These are phyloP conservation scores for Phytopythium vexans DNA, from an alignment of 352 stramenopile species.

Conservation along the genomic window DNA sequence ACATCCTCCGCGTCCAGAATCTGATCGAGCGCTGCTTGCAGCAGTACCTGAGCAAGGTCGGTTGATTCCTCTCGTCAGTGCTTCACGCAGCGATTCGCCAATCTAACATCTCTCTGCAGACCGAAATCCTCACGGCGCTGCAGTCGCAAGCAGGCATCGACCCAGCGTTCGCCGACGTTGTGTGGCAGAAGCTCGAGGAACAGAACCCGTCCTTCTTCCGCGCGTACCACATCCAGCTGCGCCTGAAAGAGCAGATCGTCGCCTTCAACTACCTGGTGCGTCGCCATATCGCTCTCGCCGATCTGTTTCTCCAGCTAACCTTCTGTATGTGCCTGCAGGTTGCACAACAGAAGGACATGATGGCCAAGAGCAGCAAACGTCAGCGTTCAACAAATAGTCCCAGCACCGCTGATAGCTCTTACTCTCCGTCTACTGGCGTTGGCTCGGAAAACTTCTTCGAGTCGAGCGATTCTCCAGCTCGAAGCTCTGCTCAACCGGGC, in stretches of 20 bases:
- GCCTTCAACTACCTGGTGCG: slow-evolving; percentile 91
- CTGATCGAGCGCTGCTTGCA: slow-evolving; percentile 90
- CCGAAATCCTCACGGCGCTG: slow-evolving; percentile 58
- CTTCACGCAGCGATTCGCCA: background rate
- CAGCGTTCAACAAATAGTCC: slow-evolving; percentile 1
- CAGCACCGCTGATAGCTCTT: too few species aligned
- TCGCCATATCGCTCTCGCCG: background rate
- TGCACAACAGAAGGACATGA: slow-evolving; percentile 69
- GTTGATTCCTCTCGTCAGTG: background rate
- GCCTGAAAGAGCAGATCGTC: slow-evolving; percentile 89
- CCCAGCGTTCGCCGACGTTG: slow-evolving; percentile 75
- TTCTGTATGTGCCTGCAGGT: slow-evolving; percentile 26
- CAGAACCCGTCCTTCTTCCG: slow-evolving; percentile 90
- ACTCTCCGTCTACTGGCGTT: too few species aligned
- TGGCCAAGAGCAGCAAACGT: slow-evolving; percentile 39
- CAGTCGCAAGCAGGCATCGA: slow-evolving; percentile 82
- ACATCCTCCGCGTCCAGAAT: slow-evolving; percentile 88
- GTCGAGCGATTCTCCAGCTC: background rate
- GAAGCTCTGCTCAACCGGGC: slow-evolving; percentile 17
- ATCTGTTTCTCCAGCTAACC: background rate
- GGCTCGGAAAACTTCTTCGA: too few species aligned
- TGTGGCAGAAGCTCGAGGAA: slow-evolving; percentile 91
- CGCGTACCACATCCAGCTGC: slow-evolving; percentile 79
- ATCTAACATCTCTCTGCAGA: slow-evolving; percentile 17
- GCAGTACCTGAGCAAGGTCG: slow-evolving; percentile 89